Evolutionary conservation across 129 eudicot genomes (phyloP).

Genomic region (Flaveria bidentis): DNA sequence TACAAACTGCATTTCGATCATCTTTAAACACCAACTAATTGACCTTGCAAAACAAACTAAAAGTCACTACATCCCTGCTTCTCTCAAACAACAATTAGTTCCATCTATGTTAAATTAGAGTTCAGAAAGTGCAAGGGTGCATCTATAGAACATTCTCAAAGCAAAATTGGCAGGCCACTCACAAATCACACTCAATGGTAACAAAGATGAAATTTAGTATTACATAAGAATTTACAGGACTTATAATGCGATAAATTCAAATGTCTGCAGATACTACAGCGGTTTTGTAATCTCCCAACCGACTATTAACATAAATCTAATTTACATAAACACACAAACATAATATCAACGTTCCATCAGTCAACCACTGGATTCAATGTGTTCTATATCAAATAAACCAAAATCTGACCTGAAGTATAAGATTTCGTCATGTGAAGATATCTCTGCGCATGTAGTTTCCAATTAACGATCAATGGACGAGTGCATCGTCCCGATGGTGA

Average conservation of each 20-base stretch:
- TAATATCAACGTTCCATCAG: background rate
- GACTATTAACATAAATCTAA: conserved; percentile 3
- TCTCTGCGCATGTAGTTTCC: conserved; percentile 35
- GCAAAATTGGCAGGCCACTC: no score
- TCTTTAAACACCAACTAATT: conserved; percentile 14
- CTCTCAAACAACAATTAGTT: conserved; percentile 15
- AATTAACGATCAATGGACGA: conserved; percentile 25
- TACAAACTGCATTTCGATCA: background rate
- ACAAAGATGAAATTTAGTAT: background rate
- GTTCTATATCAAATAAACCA: conserved; percentile 5
- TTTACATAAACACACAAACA: conserved; percentile 11
- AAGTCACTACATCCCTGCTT: conserved; percentile 10
- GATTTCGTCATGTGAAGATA: conserved; percentile 26
- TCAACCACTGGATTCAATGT: background rate
- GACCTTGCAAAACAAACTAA: conserved; percentile 1
- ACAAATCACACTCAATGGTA: no score
- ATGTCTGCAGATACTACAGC: conserved; percentile 1
- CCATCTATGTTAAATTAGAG: no score
- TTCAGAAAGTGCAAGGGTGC: no score
- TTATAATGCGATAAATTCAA: background rate
- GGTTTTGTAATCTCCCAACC: background rate
- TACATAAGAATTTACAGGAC: conserved; percentile 7
- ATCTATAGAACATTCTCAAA: no score
- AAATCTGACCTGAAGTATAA: conserved; percentile 39
- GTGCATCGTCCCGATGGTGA: conserved; percentile 28